Evolutionary conservation across 805 yeast species (phyloP).

Genomic region (Metschnikowia reukaufii): DNA sequence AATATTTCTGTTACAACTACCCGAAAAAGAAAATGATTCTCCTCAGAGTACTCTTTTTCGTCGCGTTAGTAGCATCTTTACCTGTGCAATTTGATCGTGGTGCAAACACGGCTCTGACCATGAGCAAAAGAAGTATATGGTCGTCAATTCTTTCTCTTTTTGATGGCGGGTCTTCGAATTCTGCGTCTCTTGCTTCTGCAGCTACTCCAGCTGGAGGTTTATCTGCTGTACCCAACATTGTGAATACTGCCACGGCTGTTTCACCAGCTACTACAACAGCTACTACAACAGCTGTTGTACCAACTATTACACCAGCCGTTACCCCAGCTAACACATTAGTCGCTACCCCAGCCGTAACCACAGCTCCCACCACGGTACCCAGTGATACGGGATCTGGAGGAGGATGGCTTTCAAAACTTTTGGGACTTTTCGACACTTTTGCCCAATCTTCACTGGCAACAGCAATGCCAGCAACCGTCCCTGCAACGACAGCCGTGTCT

Average conservation of each 20-base stretch:
- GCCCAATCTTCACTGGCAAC: neutral
- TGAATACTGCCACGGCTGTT: neutral
- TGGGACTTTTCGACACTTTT: conserved; percentile 1
- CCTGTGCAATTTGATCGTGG: conserved; percentile 8
- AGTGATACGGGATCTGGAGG: conserved; percentile 6
- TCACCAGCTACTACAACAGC: conserved; percentile 3
- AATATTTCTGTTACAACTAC: neutral
- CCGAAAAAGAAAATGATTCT: neutral
- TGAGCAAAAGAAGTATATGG: conserved; percentile 10
- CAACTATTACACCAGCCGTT: conserved; percentile 1
- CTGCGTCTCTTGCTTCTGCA: neutral
- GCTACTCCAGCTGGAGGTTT: neutral
- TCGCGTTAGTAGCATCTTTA: conserved; percentile 11
- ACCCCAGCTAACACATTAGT: conserved; percentile 1
- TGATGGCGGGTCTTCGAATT: neutral
- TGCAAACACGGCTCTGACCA: neutral
- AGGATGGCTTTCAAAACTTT: conserved; percentile 4
- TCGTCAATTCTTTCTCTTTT: conserved; percentile 3
- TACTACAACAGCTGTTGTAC: conserved; percentile 1
- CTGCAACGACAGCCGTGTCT: conserved; percentile 4
- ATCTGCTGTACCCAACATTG: too few relatives aligned
- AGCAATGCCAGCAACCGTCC: conserved; percentile 5
- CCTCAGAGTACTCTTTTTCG: conserved; percentile 7
- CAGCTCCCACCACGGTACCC: conserved; percentile 8
- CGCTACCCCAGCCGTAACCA: conserved; percentile 1